Conservation (phyloP, 169 alveolate genomes). For the Pseudocohnilembus persalinus region DNA sequence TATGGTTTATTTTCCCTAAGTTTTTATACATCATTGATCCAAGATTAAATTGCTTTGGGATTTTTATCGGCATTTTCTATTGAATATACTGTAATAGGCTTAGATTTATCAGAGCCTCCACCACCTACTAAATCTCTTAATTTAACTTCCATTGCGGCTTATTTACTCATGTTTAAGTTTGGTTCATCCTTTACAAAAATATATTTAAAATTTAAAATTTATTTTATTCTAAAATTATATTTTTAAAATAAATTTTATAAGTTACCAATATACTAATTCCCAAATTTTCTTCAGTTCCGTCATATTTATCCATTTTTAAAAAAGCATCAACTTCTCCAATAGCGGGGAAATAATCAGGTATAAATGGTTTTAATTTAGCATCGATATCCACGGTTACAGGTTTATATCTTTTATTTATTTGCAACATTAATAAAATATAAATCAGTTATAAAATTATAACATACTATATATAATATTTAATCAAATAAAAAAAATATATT, state of each 20-base stretch:
- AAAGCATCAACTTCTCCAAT: constrained; percentile 90
- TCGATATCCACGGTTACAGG: constrained; percentile 78
- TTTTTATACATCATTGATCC: constrained; percentile 81
- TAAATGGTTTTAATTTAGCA: constrained; percentile 78
- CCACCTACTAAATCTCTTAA: constrained; percentile 60
- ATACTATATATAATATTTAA: no score
- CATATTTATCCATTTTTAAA: constrained; percentile 82
- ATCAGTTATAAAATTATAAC: neutral
- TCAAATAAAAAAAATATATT: neutral
- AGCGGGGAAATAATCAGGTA: constrained; percentile 85
- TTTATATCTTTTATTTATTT: constrained; percentile 57
- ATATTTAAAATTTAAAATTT: constrained; percentile 1
- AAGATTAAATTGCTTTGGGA: constrained; percentile 79
- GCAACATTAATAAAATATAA: neutral
- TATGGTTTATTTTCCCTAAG: constrained; percentile 79
- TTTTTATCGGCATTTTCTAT: constrained; percentile 83
- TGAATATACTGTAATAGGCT: constrained; percentile 55
- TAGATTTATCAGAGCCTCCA: constrained; percentile 32
- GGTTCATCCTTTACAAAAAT: constrained; percentile 71
- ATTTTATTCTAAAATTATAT: constrained; percentile 3
- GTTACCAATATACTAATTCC: constrained; percentile 77
- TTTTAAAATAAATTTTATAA: neutral
- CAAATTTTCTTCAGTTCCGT: constrained; percentile 72
- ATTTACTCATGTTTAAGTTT: constrained; percentile 71
- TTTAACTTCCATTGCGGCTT: constrained; percentile 71